Base-by-base conservation (phyloP, 108 stramenopile species). In the Discostella pseudostelligera region DNA sequence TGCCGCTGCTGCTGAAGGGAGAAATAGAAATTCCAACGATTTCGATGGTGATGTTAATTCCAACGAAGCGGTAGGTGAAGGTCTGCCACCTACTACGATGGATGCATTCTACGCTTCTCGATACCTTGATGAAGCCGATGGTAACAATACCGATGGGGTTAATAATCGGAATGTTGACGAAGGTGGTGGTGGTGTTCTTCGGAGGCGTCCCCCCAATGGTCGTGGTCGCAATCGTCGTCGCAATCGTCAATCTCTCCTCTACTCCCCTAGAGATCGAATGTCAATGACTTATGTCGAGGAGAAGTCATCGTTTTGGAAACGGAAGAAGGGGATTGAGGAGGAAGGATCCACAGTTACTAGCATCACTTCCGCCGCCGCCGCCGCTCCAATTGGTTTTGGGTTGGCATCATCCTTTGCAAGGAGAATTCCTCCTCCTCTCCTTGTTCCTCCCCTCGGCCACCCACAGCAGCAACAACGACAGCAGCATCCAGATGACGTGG, bases 221-320 rank as follows among this genome's bases (percentile, higher is more conserved):
- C 32, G 32, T 5, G 32, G 32, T 32, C 32, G 32, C 32, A 32
- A 5, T 32, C 32, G 32, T 21, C 26, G 26, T 12, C 26, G 50
- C 24, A 26, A 26, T 26, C 26, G 13, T 13, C 50, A 9, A n/a
- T n/a, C n/a, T 26, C 17, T 13, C 39, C 39, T 21, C 43, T 40
- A 45, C 49, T 1, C 8, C 28, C 8, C 9, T 12, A 35, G 55
- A 19, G 47, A 68, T 59, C n/a, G 39, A 48, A 6, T 26, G 44
- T 49, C 50, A n/a, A n/a, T 72, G 5, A 83, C 82, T 8, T 90
- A 90, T 56, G 66, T 86, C 32, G 86, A 90, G 67, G 85, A 87
- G 69, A 90, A 90, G 69, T 45, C 78, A 1, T 7, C 84, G 9
- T 83, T 70, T 74, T 81, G 55, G 55, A 56, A 56, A 56, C 55